Conservation (phyloP, 805 yeast species). For the Nakazawaea ishiwadae region DNA sequence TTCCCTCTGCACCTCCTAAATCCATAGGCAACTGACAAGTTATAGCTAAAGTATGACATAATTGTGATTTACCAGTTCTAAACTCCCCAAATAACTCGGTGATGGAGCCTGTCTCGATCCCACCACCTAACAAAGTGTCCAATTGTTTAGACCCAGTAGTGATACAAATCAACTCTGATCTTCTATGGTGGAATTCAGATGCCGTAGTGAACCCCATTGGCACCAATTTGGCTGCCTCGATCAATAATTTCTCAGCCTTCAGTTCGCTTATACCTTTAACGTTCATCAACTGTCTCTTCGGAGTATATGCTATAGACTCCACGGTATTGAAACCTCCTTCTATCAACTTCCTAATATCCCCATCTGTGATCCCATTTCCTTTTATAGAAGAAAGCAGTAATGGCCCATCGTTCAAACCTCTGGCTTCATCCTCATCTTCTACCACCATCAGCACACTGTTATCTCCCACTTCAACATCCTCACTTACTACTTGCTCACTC, state of each 20-base stretch:
- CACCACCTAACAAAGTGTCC: constrained; percentile 93
- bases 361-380: constrained; percentile 77
- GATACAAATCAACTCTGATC: constrained; percentile 85
- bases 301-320: constrained; percentile 90
- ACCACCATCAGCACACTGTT: constrained; percentile 16
- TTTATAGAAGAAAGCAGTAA: constrained; percentile 47
- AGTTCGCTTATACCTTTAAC: constrained; percentile 95
- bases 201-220: constrained; percentile 98
- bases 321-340: constrained; percentile 87
- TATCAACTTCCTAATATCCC: constrained; percentile 74
- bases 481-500: not conserved
- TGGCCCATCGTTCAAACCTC: constrained; percentile 39
- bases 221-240: constrained; percentile 80
- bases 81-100: constrained; percentile 97
- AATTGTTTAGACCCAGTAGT: constrained; percentile 95
- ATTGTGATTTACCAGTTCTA: constrained; percentile 95
- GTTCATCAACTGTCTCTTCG: constrained; percentile 68
- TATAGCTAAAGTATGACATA: constrained; percentile 94
- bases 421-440: constrained; percentile 41
- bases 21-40: constrained; percentile 95
- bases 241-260: constrained; percentile 80
- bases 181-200: constrained; percentile 83
- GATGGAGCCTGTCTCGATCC: constrained; percentile 94
- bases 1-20: constrained; percentile 98
- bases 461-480: too few relatives aligned